Evolutionary conservation across 164 flowering plant species (phyloP), one percentile per base, ranked within the genome.

Genomic region (Liriodendron chinense): DNA sequence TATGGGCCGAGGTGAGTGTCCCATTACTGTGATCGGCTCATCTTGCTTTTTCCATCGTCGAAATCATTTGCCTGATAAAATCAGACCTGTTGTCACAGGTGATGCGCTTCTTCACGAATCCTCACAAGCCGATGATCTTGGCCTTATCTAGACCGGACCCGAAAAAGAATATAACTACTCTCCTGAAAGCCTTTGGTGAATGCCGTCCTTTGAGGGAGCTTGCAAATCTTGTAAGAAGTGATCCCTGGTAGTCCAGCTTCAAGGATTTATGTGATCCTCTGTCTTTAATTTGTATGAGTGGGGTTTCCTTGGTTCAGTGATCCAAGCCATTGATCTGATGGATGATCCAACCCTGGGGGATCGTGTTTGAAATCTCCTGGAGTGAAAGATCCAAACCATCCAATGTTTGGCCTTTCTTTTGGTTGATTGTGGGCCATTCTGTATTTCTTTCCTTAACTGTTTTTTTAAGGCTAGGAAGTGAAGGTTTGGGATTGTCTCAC

Each of bases 81-180:
- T 16, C 2, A 53, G 70, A 49, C 48, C 21, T 61, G 16, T 72
- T 47, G 47, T 48, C 73, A 69, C 83, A 93, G 98, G 87, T 94
- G 72, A 92, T 93, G 97, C 91, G 94, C 26, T 94, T 93, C 78
- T 80, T 94, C 62, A 84, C 95, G 47, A 94, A 94, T 86, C 98
- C 98, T 25, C 98, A 93, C 81, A 94, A 94, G 73, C 98, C 98
- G 14, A 89, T 93, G 88, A 92, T 94, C 75, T 80, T 94, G 72
- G 98, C 98, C 62, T 86, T 94, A 61, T 90, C 98, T 48, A 89
- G 98, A 74, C 98, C 98, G 6, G 98, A 94, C 76, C 98, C 98
- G 3, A 94, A 94, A 76, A 94, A 94, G 84, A 94, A 94, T 72
- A 72, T 94, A 59, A 94, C 98, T 26, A 94, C 98, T 22, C 93